Base-by-base conservation (phyloP, 495 filamentous ascomycete genomes). In the Chaetomium tenue region DNA sequence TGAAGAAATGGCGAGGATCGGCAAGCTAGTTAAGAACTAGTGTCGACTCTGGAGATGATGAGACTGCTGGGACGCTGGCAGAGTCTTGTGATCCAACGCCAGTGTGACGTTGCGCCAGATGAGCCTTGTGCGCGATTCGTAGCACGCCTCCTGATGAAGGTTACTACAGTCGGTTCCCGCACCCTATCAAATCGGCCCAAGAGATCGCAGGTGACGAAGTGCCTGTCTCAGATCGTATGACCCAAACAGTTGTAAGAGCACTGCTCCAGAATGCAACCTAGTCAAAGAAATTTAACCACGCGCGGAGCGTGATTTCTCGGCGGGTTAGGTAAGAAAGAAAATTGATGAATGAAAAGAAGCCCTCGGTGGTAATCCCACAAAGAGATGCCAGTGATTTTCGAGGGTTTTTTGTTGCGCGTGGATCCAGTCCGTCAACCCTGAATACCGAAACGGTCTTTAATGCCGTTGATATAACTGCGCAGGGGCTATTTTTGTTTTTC, bases 61-160 rank as follows among this genome's bases (percentile, higher is more conserved):
- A 52, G 47, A 46, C 23, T 25, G 53, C 13, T 57, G 53, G 39
- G 33, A 39, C 54, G 22, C 44, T 28, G 54, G 55, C 39, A 23
- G 28, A 16, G 61, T 60, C 65, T 22, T 56, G 60, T 67, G 65
- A 63, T 63, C 8, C 55, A 47, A 23, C 6, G 55, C 44, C 30
- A 18, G 65, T 67, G 65, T 61, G 61, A 67, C 65, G 65, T 67
- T 58, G 65, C 61, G 65, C 58, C 48, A 48, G 40, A 47, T 25
- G 47, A 46, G 51, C 5, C 39, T 52, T 58, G 59, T 59, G 64
- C 33, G 26, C 11, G 59, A 30, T 66, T 59, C 33, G 54, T 37
- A 47, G 54, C 64, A 58, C 54, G 54, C 64, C 54, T 62, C 44
- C 64, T 58, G 54, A 50, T 42, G 58, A 50, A 57, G 39, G 61